phyloP scores from a whole-genome alignment of 2,329 filamentous ascomycete species.

The Talaromyces sp. region DNA sequence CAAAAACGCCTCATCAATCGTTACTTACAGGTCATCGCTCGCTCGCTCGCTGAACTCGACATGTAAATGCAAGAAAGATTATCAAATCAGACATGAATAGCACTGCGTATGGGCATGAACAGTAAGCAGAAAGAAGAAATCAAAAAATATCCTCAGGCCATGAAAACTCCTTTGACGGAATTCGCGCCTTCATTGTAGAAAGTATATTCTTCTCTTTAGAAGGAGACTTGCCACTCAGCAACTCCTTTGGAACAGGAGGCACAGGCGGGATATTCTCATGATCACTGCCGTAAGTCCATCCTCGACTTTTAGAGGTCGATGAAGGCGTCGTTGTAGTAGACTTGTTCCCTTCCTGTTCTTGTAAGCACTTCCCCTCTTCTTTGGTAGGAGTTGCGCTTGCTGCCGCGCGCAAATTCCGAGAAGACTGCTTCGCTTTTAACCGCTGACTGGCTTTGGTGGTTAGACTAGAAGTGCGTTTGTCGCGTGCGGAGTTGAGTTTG shows the following conservation, averaged over 20 bases:
- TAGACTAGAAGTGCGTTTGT: slow-evolving; percentile 17
- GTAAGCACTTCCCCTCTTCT: slow-evolving; percentile 19
- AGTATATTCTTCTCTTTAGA: slow-evolving; percentile 20
- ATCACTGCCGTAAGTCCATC: slow-evolving; percentile 13
- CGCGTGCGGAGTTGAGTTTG: slow-evolving; percentile 8
- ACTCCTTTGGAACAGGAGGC: slow-evolving; percentile 37
- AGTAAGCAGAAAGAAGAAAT: slow-evolving; percentile 14
- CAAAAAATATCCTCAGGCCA: slow-evolving; percentile 47
- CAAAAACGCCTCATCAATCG: slow-evolving; percentile 9
- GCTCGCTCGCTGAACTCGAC: slow-evolving; percentile 18
- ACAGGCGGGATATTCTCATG: slow-evolving; percentile 40
- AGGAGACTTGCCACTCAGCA: slow-evolving; percentile 20
- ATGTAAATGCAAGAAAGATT: slow-evolving; percentile 1
- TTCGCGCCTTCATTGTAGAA: slow-evolving; percentile 8
- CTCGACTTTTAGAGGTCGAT: background rate
- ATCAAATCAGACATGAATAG: background rate
- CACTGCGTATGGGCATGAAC: background rate
- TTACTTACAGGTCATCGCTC: slow-evolving; percentile 19
- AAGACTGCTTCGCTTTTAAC: slow-evolving; percentile 19
- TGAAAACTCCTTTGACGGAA: slow-evolving; percentile 30
- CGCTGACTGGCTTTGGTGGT: slow-evolving; percentile 18
- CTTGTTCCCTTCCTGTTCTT: slow-evolving; percentile 22
- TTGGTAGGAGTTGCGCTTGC: background rate
- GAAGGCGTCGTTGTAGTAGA: background rate
- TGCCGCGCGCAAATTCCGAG: slow-evolving; percentile 14